Evolutionary conservation across 2,329 filamentous ascomycete genomes (phyloP).

Genomic region (Ceratocystis huliohia): DNA sequence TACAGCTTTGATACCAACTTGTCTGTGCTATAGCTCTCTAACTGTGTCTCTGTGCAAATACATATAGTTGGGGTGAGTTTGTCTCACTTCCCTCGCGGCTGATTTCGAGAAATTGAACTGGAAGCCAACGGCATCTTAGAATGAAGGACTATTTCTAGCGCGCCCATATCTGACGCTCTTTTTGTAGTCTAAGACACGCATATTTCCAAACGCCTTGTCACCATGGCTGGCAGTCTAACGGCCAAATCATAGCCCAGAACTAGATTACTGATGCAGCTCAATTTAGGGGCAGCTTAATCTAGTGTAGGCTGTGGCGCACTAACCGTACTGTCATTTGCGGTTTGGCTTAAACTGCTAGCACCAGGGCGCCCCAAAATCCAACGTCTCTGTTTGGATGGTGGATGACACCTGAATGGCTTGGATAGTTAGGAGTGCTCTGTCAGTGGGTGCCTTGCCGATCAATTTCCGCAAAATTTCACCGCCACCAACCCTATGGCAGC

Average conservation of each 20-base stretch:
- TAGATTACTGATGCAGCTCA: constrained; percentile 50
- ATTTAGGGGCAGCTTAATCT: constrained; percentile 47
- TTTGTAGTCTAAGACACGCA: constrained; percentile 37
- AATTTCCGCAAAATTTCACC: constrained; percentile 43
- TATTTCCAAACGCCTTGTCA: constrained; percentile 28
- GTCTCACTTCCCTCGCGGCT: too few species aligned
- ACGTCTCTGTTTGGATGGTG: constrained; percentile 51
- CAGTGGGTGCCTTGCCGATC: constrained; percentile 51
- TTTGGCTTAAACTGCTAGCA: constrained; percentile 20
- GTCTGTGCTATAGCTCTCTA: constrained; percentile 35
- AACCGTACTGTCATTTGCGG: constrained; percentile 44
- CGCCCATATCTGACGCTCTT: constrained; percentile 31
- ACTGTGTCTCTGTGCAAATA: constrained; percentile 23
- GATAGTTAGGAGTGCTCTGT: constrained; percentile 42
- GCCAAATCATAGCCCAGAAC: constrained; percentile 49
- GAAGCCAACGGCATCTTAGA: constrained; percentile 24
- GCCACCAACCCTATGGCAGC: constrained; percentile 43
- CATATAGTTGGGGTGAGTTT: too few species aligned
- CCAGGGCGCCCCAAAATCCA: constrained; percentile 32
- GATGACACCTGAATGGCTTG: constrained; percentile 38
- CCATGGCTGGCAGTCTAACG: constrained; percentile 33
- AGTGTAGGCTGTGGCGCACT: constrained; percentile 51
- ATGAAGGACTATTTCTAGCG: constrained; percentile 36
- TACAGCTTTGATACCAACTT: constrained; percentile 44
- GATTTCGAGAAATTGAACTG: not conserved